Percentiles rank a stretch among this genome's conserved stretches.
phyloP scores from a whole-genome alignment of 176 grass and related monocot genomes.

The Hordeum marinum region DNA sequence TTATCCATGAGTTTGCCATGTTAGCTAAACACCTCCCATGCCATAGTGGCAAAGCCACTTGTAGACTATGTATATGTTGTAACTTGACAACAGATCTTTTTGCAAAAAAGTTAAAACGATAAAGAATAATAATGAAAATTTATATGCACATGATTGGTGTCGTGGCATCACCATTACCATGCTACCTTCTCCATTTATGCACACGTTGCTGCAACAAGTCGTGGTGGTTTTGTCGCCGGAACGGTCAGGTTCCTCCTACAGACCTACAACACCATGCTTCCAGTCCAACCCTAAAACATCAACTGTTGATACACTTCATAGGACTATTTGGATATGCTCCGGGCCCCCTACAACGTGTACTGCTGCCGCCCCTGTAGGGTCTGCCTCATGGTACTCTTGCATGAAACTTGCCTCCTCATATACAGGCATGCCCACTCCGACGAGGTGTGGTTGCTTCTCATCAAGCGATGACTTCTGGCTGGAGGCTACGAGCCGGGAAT shows the following conservation, averaged over 20 bases:
- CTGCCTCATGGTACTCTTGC: slow-evolving; percentile 67
- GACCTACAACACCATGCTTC: slow-evolving; percentile 53
- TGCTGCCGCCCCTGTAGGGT: slow-evolving; percentile 60
- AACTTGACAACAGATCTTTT: too few relatives aligned
- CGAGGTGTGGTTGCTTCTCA: slow-evolving; percentile 48
- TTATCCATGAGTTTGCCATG: too few relatives aligned
- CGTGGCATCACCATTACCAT: too few relatives aligned
- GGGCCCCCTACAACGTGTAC: slow-evolving; percentile 59
- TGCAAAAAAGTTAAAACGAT: too few relatives aligned
- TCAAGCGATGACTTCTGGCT: not conserved
- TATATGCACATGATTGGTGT: too few relatives aligned
- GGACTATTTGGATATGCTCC: slow-evolving; percentile 65
- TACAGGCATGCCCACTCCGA: slow-evolving; percentile 46
- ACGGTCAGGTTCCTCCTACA: slow-evolving; percentile 51
- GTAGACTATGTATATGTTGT: too few relatives aligned
- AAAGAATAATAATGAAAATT: too few relatives aligned
- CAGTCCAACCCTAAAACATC: slow-evolving; percentile 37
- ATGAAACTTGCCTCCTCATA: slow-evolving; percentile 38
- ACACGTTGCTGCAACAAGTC: too few relatives aligned
- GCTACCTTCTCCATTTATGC: too few relatives aligned
- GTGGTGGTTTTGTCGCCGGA: slow-evolving; percentile 50
- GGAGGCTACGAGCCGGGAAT: not conserved
- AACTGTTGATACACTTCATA: slow-evolving; percentile 56
- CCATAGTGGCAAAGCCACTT: too few relatives aligned
- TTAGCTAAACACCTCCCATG: too few relatives aligned